Conservation (phyloP, 192 early-diverging fungal species). For the Gigaspora rosea region DNA sequence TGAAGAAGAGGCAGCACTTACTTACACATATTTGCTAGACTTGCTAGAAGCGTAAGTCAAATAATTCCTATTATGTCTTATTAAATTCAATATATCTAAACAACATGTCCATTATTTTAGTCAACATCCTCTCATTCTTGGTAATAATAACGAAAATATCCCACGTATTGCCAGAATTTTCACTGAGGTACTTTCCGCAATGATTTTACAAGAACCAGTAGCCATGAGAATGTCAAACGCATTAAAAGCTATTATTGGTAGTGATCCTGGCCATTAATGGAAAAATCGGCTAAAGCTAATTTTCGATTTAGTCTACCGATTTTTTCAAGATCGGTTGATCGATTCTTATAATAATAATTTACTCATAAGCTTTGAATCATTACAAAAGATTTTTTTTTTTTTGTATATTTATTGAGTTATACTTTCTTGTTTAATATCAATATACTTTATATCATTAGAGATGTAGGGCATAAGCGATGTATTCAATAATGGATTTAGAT, state of each 20-base stretch:
- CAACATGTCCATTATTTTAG: constrained; percentile 35
- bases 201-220: constrained; percentile 48
- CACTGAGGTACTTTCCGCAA: constrained; percentile 61
- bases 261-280: too few species aligned
- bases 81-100: not conserved
- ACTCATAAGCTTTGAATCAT: too few species aligned
- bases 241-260: constrained; percentile 51
- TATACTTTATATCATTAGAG: too few species aligned
- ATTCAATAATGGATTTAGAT: too few species aligned
- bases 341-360: too few species aligned
- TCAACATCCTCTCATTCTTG: constrained; percentile 63
- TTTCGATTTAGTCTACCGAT: too few species aligned
- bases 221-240: constrained; percentile 53
- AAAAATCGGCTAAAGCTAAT: too few species aligned
- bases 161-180: constrained; percentile 61
- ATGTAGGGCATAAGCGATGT: too few species aligned
- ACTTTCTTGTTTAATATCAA: too few species aligned
- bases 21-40: constrained; percentile 78
- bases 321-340: too few species aligned
- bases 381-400: too few species aligned
- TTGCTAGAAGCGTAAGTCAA: constrained; percentile 60
- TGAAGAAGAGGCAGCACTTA: constrained; percentile 79
- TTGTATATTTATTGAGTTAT: too few species aligned
- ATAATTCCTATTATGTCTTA: not conserved
- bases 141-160: constrained; percentile 63